Conservation (phyloP, 768 basidiomycete species). For the Lactifluus rugatus region DNA sequence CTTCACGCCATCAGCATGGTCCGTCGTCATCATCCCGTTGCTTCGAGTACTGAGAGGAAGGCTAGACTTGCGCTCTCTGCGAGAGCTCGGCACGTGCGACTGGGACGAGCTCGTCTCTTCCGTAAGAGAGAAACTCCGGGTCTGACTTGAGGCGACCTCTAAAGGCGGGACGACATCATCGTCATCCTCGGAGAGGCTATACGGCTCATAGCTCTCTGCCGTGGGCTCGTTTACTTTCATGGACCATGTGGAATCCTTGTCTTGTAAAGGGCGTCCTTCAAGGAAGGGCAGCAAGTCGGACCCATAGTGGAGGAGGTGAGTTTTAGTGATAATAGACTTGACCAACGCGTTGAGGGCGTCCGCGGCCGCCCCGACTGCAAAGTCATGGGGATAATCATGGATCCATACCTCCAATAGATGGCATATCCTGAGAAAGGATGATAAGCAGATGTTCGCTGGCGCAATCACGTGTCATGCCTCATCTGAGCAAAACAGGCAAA, state of each 20-base stretch:
- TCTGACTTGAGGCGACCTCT: conserved; percentile 21
- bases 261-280: conserved; percentile 56
- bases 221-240: conserved; percentile 48
- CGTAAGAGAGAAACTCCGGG: conserved; percentile 2
- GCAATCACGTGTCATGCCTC: conserved; percentile 40
- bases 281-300: conserved; percentile 76
- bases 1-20: conserved; percentile 28
- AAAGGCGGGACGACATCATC: conserved; percentile 26
- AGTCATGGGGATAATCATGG: conserved; percentile 64
- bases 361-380: conserved; percentile 63
- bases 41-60: conserved; percentile 38
- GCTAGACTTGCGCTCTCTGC: conserved; percentile 61
- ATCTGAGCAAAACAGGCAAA: conserved; percentile 84
- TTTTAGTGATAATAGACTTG: conserved; percentile 70
- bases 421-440: conserved; percentile 49
- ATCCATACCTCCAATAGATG: conserved; percentile 73
- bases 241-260: conserved; percentile 69
- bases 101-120: conserved; percentile 7
- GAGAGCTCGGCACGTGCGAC: conserved; percentile 18
- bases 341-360: conserved; percentile 68
- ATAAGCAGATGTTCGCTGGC: neutral
- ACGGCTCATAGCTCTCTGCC: conserved; percentile 55
- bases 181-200: conserved; percentile 47
- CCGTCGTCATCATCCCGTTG: conserved; percentile 16
- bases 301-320: conserved; percentile 76